Evolutionary conservation across 208 protist species (phyloP), one percentile per base, ranked within the genome.

Genomic region (Leishmania arabica): DNA sequence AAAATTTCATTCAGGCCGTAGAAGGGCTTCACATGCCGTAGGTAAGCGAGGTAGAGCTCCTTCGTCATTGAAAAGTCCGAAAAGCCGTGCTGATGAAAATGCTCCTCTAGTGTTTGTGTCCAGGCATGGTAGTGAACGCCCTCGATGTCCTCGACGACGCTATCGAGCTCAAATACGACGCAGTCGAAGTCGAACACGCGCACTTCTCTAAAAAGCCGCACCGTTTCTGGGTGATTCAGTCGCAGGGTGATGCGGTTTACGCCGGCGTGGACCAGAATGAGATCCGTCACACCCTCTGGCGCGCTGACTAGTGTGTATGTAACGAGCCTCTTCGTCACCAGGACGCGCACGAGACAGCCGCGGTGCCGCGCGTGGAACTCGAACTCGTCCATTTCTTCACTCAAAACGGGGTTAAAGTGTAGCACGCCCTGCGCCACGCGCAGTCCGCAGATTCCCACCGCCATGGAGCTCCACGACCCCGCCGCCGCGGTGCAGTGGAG

Each of bases 91-190:
- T 91, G 83, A 42, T 88, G 80, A 56, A 97, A 87, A 79, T 93
- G 95, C 49, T 83, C 76, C 77, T 96, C 91, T 7, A 98, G 82
- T 42, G 93, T 92, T 79, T 89, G 81, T 71, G 90, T 90, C 96
- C 96, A 98, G n/a, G 96, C 92, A 51, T 90, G 86, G 78, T 93
- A 97, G 79, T 97, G 94, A 27, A 92, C 87, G 31, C 88, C 84
- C 80, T 97, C 93, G n/a, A 97, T 89, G 75, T 94, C 85, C 47
- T 86, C 75, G 24, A 98, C 90, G 73, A 97, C 75, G 80, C 91
- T 93, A 81, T 97, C 93, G 47, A 98, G 83, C 75, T 98, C 93
- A 77, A 98, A 96, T 47, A 98, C 79, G 69, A 98, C 92, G 82
- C 89, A 89, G 86, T 98, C 96, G 86, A 97, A 98, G 72, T 96